Evolutionary conservation across 305 asterid genomes (phyloP), one percentile per base, ranked within the genome.

Genomic region (Fraxinus ornus): DNA sequence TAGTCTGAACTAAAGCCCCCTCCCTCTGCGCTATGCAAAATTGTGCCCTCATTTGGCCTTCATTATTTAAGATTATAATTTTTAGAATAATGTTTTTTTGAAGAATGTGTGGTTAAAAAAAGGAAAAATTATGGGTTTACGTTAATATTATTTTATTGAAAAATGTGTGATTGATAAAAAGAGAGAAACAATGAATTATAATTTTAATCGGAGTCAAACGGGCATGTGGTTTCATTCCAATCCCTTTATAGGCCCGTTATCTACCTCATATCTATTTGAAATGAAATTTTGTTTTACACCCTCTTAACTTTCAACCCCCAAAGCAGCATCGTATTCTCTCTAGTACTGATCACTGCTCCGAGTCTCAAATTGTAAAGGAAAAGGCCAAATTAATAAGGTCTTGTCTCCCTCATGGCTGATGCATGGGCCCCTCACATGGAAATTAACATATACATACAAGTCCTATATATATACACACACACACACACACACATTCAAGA

Each of bases 341-440:
- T 21, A 68, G 2, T 0, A 26, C 22, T 68, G 21, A 68, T 68
- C 75, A 68, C 75, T 68, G 75, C 75, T 28, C 75, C 28, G 75
- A 28, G 37, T 28, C 75, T 68, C 75, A 68, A 24, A 66, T 26
- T 66, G n/a, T 66, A 66, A 66, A 30, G 75, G 37, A 5, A 68
- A 68, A 68, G 37, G 75, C 75, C 39, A 68, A 68, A 68, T 68
- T 68, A 28, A 68, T 68, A 28, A 64, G 75, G 75, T 68, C 75
- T 68, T 13, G 75, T 68, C 75, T 26, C 75, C 75, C 21, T 21
- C 39, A 68, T 68, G 75, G 75, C 75, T 68, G 75, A 28, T 68
- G 37, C 75, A 28, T 28, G 75, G 75, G 22, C 36, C 75, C 37
- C 39, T 8, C 24, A 62, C 28, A 28, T 68, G 75, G 10, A 68